Conservation (phyloP, 805 yeast genomes). For the Wickerhamiella slavikovae region DNA sequence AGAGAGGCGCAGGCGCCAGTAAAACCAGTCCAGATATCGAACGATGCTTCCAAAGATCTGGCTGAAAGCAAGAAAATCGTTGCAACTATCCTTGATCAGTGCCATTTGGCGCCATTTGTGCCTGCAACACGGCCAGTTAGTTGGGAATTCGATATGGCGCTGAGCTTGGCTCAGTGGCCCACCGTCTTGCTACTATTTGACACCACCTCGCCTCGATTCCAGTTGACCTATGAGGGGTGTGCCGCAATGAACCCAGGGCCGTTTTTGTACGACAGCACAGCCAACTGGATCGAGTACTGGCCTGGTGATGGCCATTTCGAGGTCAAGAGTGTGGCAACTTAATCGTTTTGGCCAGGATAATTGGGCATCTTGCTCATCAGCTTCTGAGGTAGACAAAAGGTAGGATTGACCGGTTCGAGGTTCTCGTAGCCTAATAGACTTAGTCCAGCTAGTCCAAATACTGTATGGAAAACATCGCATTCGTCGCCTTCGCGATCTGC, state of each 20-base stretch:
- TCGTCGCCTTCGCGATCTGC: constrained; percentile 83
- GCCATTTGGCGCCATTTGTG: constrained; percentile 66
- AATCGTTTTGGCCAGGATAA: background rate
- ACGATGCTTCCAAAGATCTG: background rate
- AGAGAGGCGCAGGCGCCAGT: background rate
- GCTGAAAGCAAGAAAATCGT: constrained; percentile 29
- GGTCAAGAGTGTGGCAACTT: constrained; percentile 2
- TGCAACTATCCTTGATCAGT: constrained; percentile 72
- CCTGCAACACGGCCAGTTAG: constrained; percentile 37
- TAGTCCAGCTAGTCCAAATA: constrained; percentile 76
- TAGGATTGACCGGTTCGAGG: constrained; percentile 55
- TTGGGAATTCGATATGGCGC: constrained; percentile 47
- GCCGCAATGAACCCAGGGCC: constrained; percentile 53
- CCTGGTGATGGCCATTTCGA: constrained; percentile 34
- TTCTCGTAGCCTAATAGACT: constrained; percentile 47
- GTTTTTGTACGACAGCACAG: constrained; percentile 25
- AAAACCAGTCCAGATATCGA: background rate
- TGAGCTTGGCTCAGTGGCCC: constrained; percentile 66
- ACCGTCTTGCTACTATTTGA: constrained; percentile 42
- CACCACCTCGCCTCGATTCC: constrained; percentile 46
- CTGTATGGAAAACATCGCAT: constrained; percentile 83
- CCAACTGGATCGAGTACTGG: constrained; percentile 53
- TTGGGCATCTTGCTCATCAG: background rate
- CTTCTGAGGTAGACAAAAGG: constrained; percentile 55
- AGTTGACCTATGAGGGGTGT: constrained; percentile 66